phyloP scores from a whole-genome alignment of 306 rosid species.

The Acacia acuminata region DNA sequence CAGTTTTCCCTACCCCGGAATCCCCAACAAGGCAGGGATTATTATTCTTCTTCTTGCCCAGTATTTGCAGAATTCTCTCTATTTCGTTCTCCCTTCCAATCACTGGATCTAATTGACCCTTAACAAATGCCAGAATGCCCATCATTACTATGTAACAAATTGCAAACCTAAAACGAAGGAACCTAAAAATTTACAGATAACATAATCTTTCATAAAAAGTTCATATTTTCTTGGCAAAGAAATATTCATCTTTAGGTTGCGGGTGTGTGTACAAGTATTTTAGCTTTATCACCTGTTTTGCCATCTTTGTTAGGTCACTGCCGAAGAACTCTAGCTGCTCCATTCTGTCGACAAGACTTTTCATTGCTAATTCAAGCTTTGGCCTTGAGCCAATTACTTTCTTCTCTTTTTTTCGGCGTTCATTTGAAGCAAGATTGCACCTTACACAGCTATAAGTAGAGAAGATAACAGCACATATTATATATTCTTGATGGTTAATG shows the following conservation, averaged over 20 bases:
- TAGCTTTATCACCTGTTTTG: neutral
- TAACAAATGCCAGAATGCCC: neutral
- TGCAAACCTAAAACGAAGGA: too few relatives aligned
- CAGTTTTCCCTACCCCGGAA: conserved; percentile 12
- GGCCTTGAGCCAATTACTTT: neutral
- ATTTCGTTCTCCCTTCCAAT: neutral
- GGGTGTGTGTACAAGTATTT: neutral
- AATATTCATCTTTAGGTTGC: neutral
- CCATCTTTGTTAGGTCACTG: conserved; percentile 1
- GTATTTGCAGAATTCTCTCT: neutral
- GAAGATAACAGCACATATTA: neutral
- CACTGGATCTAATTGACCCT: conserved; percentile 13
- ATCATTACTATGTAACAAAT: neutral
- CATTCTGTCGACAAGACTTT: conserved; percentile 6
- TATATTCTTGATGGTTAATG: too few relatives aligned
- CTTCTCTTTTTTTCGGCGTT: neutral
- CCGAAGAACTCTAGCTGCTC: neutral
- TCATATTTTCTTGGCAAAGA: neutral
- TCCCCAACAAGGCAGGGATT: conserved; percentile 22
- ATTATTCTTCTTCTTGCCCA: conserved; percentile 12
- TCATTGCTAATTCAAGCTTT: neutral
- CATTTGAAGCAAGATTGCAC: neutral
- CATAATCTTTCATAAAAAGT: neutral
- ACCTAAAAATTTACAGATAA: neutral
- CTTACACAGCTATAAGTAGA: neutral